phyloP scores from a whole-genome alignment of 75 land plant species.

The Pinus taeda region DNA sequence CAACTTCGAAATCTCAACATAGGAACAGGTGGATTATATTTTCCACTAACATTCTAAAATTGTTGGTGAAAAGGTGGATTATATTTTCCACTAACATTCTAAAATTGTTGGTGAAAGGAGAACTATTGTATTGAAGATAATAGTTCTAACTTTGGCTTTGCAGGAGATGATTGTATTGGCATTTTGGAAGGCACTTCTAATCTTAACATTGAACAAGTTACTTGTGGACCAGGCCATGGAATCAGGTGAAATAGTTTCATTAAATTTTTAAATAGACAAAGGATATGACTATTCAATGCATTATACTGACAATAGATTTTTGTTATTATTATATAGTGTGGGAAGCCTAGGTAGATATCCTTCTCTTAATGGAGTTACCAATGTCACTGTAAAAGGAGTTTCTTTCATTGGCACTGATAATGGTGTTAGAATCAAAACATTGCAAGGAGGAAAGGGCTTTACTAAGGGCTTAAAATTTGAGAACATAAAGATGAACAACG shows the following conservation, averaged over 20 bases:
- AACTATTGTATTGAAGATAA: too few species aligned
- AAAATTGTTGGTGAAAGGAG: too few species aligned
- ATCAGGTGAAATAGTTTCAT: too few species aligned
- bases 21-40: not conserved
- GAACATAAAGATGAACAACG: constrained; percentile 10
- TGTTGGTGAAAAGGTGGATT: too few species aligned
- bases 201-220: not conserved
- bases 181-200: constrained; percentile 3
- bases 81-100: too few species aligned
- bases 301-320: too few species aligned
- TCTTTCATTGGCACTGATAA: not conserved
- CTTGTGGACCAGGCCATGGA: constrained; percentile 7
- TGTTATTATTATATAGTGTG: not conserved
- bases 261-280: too few species aligned
- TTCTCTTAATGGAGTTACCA: not conserved
- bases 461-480: not conserved
- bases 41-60: not conserved
- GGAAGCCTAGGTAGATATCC: not conserved
- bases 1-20: too few species aligned
- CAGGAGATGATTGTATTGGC: constrained; percentile 10
- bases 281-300: too few species aligned
- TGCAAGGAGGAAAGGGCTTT: constrained; percentile 10
- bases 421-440: constrained; percentile 5
- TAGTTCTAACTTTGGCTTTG: not conserved
- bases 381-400: not conserved